Conservation (phyloP, 1,284 basidiomycete genomes). For the Violaceomyces palustris region DNA sequence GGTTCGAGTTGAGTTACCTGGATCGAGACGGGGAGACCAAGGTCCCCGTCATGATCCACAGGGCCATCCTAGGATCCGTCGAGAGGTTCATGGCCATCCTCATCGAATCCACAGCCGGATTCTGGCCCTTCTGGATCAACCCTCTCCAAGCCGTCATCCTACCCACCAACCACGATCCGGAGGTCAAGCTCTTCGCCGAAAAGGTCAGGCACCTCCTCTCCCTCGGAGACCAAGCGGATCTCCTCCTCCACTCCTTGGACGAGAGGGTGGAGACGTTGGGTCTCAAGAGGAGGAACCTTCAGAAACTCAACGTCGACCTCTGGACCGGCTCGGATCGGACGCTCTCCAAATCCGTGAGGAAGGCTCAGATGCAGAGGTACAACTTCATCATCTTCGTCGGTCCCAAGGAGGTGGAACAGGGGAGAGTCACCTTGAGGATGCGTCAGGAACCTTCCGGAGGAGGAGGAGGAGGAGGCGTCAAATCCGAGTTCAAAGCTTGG, state of each 20-base stretch:
- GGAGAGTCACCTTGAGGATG: slow-evolving; percentile 35
- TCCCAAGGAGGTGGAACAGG: slow-evolving; percentile 29
- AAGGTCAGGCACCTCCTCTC: slow-evolving; percentile 19
- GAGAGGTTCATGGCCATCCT: slow-evolving; percentile 51
- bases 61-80: slow-evolving; percentile 49
- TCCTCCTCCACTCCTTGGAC: no score
- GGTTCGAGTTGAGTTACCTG: slow-evolving; percentile 43
- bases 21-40: slow-evolving; percentile 9
- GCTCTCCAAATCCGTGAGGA: slow-evolving; percentile 37
- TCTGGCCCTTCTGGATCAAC: slow-evolving; percentile 50
- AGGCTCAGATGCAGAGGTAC: slow-evolving; percentile 35
- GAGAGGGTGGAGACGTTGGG: no score
- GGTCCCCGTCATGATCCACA: slow-evolving; percentile 50
- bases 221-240: slow-evolving; percentile 11
- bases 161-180: slow-evolving; percentile 11
- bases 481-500: no score
- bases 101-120: slow-evolving; percentile 42
- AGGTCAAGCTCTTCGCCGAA: slow-evolving; percentile 15
- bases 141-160: slow-evolving; percentile 47
- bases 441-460: no score
- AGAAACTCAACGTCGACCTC: slow-evolving; percentile 47
- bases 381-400: slow-evolving; percentile 49
- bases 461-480: no score
- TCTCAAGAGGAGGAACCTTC: slow-evolving; percentile 16
- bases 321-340: slow-evolving; percentile 36